A percentile compares a stretch with the other conserved stretches of the same genome.
Evolutionary conservation across 2,329 filamentous ascomycete genomes (phyloP).

Genomic region (Aspergillus pseudoviridinutans): DNA sequence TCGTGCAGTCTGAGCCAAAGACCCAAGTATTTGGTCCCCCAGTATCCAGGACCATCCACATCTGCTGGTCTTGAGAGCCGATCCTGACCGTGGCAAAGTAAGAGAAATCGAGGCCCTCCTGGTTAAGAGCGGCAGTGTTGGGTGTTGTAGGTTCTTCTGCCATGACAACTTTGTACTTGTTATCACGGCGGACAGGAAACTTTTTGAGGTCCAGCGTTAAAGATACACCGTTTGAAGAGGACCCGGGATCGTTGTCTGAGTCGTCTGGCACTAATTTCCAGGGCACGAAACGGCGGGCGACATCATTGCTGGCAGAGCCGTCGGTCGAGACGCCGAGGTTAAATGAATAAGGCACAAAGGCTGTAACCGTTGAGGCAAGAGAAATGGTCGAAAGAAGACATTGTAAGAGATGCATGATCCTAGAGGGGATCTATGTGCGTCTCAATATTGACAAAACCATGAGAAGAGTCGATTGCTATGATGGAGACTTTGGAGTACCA

Average conservation of each 20-base stretch:
- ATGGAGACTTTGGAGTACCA: neutral
- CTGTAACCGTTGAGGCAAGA: conserved; percentile 34
- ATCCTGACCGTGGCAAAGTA: conserved; percentile 52
- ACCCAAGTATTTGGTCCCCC: conserved; percentile 72
- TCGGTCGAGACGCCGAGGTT: conserved; percentile 15
- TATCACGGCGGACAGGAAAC: conserved; percentile 41
- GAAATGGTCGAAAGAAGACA: conserved; percentile 30
- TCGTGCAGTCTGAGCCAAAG: conserved; percentile 67
- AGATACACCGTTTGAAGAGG: conserved; percentile 12
- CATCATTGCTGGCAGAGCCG: conserved; percentile 15
- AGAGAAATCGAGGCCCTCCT: conserved; percentile 52
- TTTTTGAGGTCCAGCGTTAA: conserved; percentile 38
- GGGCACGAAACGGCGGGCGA: conserved; percentile 32
- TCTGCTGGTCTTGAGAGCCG: conserved; percentile 47
- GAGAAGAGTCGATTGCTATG: neutral
- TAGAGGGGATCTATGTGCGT: neutral
- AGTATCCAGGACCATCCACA: conserved; percentile 54
- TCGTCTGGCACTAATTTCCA: conserved; percentile 18
- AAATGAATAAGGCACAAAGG: conserved; percentile 42
- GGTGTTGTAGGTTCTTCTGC: conserved; percentile 37
- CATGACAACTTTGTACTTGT: conserved; percentile 45
- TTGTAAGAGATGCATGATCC: conserved; percentile 37
- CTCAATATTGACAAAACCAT: neutral
- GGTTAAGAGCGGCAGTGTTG: conserved; percentile 49
- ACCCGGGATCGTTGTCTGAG: conserved; percentile 15